phyloP scores from a whole-genome alignment of 2,329 filamentous ascomycete genomes.

The Colletotrichum sojae region DNA sequence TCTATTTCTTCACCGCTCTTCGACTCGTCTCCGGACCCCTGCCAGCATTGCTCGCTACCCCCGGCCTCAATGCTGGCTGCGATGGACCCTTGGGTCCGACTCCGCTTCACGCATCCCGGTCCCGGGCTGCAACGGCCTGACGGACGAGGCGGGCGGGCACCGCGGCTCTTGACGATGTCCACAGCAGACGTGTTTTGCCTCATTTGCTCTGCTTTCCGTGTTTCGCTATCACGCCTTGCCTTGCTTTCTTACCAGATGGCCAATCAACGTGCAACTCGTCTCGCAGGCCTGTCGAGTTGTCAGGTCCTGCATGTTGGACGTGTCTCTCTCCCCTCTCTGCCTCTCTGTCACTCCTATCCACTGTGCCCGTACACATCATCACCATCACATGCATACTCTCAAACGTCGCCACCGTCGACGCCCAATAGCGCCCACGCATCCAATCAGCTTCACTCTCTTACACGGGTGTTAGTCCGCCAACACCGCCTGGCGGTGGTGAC shows the following conservation, averaged over 20 bases:
- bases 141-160: constrained; percentile 7
- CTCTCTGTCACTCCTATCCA: too few species aligned
- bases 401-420: constrained; percentile 12
- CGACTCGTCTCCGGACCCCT: constrained; percentile 12
- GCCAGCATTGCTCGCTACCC: constrained; percentile 30
- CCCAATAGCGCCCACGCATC: constrained; percentile 27
- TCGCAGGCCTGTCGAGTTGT: constrained; percentile 23
- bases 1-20: constrained; percentile 36
- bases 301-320: constrained; percentile 33
- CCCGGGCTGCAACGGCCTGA: constrained; percentile 15
- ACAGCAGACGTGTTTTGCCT: constrained; percentile 5
- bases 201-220: background rate
- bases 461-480: constrained; percentile 41
- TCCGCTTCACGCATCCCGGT: constrained; percentile 9
- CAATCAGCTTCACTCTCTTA: constrained; percentile 39
- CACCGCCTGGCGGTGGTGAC: constrained; percentile 29
- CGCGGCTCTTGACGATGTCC: constrained; percentile 26
- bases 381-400: background rate
- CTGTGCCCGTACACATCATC: too few species aligned
- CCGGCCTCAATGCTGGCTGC: constrained; percentile 9
- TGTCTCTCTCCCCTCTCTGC: constrained; percentile 25
- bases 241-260: constrained; percentile 11
- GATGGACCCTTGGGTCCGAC: constrained; percentile 35
- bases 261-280: background rate
- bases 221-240: background rate